Conservation (phyloP, 2,329 filamentous ascomycete species). For the Ceratocystis papillata region DNA sequence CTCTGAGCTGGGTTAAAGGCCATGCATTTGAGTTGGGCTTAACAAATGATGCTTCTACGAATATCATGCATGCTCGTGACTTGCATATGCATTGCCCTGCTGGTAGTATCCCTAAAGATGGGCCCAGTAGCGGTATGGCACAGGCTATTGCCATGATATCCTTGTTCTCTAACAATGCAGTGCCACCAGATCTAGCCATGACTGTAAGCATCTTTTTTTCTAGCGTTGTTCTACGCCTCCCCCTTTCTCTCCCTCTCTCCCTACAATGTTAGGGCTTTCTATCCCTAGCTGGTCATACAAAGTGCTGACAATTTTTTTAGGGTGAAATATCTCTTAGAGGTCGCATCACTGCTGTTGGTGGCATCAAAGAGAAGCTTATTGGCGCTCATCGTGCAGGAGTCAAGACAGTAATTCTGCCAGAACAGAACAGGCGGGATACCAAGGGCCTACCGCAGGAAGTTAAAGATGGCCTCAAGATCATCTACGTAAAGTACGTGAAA, state of each 20-base stretch:
- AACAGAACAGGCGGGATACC: constrained; percentile 82
- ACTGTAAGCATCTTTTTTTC: constrained; percentile 46
- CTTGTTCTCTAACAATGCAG: constrained; percentile 72
- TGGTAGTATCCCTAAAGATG: constrained; percentile 91
- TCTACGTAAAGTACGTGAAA: constrained; percentile 66
- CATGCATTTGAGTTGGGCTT: constrained; percentile 87
- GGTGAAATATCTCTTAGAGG: constrained; percentile 70
- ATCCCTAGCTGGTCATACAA: neutral
- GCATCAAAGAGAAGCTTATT: constrained; percentile 98
- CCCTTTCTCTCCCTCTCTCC: neutral
- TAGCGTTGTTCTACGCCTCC: constrained; percentile 20
- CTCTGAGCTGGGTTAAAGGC: constrained; percentile 91
- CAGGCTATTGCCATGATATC: constrained; percentile 90
- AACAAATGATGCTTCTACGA: constrained; percentile 65
- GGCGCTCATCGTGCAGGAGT: constrained; percentile 87
- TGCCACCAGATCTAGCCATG: constrained; percentile 91
- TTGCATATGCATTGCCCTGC: constrained; percentile 95
- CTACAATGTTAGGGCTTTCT: neutral
- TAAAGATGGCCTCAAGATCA: constrained; percentile 71
- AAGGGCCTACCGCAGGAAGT: constrained; percentile 87
- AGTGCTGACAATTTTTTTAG: constrained; percentile 30
- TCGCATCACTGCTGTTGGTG: constrained; percentile 84
- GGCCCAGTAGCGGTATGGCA: constrained; percentile 74
- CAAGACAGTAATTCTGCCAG: constrained; percentile 81
- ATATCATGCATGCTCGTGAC: constrained; percentile 91